Conservation (phyloP, 108 stramenopile species). For the Cyclotella choctawhatcheeana region DNA sequence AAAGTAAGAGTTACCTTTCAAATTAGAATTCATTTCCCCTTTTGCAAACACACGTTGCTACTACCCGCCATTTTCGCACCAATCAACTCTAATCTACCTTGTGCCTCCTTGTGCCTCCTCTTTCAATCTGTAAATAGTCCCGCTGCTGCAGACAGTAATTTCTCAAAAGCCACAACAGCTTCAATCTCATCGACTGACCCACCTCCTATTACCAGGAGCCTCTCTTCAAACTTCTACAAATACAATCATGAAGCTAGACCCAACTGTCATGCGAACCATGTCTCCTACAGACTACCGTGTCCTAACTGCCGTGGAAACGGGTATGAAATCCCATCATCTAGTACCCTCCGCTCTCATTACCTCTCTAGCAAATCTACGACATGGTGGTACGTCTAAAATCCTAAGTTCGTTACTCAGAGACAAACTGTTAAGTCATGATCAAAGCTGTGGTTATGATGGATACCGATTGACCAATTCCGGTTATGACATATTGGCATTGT, state of each 20-base stretch:
- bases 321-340: constrained; percentile 94
- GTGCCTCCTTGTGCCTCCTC: too few relatives aligned
- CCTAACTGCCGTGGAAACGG: constrained; percentile 96
- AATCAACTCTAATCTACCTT: too few relatives aligned
- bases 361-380: constrained; percentile 91
- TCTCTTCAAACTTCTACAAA: too few relatives aligned
- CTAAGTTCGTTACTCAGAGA: constrained; percentile 86
- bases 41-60: too few relatives aligned
- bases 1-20: too few relatives aligned
- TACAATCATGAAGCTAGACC: constrained; percentile 90
- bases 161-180: too few relatives aligned
- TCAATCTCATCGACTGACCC: too few relatives aligned
- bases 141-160: too few relatives aligned
- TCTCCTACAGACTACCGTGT: constrained; percentile 91
- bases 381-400: constrained; percentile 94
- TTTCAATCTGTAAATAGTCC: too few relatives aligned
- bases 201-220: too few relatives aligned
- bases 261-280: constrained; percentile 91
- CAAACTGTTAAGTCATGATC: constrained; percentile 95
- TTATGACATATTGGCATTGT: constrained; percentile 96
- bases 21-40: too few relatives aligned
- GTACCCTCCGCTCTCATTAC: constrained; percentile 92
- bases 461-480: constrained; percentile 96
- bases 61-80: too few relatives aligned
- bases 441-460: constrained; percentile 92